These are phyloP conservation scores for Cryptococcus maquisensis DNA, from an alignment of 1,284 basidiomycete genomes.

Conservation along the genomic window DNA sequence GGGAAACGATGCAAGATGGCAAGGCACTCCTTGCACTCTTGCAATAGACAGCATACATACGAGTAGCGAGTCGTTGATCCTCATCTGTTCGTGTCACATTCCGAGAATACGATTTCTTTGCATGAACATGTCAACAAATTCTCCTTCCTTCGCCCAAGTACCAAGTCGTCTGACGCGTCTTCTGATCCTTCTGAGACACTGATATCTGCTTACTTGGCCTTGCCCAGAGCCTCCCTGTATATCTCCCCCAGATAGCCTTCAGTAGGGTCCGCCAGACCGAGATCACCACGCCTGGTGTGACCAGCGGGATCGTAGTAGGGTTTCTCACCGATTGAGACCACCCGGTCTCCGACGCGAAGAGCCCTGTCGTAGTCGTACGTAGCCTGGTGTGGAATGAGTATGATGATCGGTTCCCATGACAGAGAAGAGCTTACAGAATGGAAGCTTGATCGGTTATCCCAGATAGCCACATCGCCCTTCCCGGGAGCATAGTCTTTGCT, in stretches of 20 bases:
- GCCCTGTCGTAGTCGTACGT: conserved; percentile 54
- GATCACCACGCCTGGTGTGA: neutral
- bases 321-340: conserved; percentile 60
- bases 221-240: neutral
- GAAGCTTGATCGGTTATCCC: conserved; percentile 44
- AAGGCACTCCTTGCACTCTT: too few relatives aligned
- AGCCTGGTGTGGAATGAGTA: conserved; percentile 7
- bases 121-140: too few relatives aligned
- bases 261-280: neutral
- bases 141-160: too few relatives aligned
- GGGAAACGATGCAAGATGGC: too few relatives aligned
- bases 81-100: too few relatives aligned
- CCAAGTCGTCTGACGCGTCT: too few relatives aligned
- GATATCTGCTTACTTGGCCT: too few relatives aligned
- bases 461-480: conserved; percentile 45
- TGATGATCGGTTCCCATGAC: neutral
- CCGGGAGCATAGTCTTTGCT: conserved; percentile 13
- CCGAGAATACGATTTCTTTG: too few relatives aligned
- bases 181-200: too few relatives aligned
- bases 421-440: neutral
- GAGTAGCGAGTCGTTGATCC: too few relatives aligned
- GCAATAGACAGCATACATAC: too few relatives aligned
- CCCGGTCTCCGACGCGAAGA: conserved; percentile 56
- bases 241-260: neutral
- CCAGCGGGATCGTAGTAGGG: conserved; percentile 59